Evolutionary conservation across 352 stramenopile genomes (phyloP).

Genomic region (Bremia lactucae): DNA sequence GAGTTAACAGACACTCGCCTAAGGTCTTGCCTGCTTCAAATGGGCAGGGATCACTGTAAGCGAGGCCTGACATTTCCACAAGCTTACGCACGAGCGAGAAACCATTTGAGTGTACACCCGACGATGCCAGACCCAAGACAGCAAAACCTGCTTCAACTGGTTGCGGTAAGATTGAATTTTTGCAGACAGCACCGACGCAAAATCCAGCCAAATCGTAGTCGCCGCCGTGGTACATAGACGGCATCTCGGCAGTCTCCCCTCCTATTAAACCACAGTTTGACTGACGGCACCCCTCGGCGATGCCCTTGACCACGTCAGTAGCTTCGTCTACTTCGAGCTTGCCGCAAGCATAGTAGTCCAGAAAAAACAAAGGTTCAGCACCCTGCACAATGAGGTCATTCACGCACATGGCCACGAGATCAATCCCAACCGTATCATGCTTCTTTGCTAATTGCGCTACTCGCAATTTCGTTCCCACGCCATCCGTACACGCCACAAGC

Average conservation of each 20-base stretch:
- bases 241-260: slow-evolving; percentile 97
- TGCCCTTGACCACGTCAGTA: slow-evolving; percentile 92
- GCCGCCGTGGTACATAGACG: slow-evolving; percentile 95
- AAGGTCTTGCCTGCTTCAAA: slow-evolving; percentile 81
- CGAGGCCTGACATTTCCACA: slow-evolving; percentile 84
- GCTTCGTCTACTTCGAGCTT: slow-evolving; percentile 93
- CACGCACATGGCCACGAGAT: slow-evolving; percentile 99
- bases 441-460: slow-evolving; percentile 81
- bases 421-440: slow-evolving; percentile 94
- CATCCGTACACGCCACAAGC: slow-evolving; percentile 95
- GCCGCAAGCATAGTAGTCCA: slow-evolving; percentile 98
- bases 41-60: slow-evolving; percentile 67
- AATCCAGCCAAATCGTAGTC: slow-evolving; percentile 99
- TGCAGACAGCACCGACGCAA: slow-evolving; percentile 91
- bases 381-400: slow-evolving; percentile 99
- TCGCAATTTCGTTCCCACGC: slow-evolving; percentile 97
- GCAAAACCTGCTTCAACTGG: slow-evolving; percentile 85
- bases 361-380: slow-evolving; percentile 98
- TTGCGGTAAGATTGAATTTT: slow-evolving; percentile 77
- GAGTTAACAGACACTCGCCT: slow-evolving; percentile 91
- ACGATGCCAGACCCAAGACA: slow-evolving; percentile 92
- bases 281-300: slow-evolving; percentile 95
- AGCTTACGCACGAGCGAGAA: slow-evolving; percentile 98
- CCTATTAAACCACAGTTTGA: slow-evolving; percentile 94
- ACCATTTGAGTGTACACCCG: slow-evolving; percentile 97